Base-by-base conservation (phyloP, 768 basidiomycete genomes). In the Suillus cothurnatus region DNA sequence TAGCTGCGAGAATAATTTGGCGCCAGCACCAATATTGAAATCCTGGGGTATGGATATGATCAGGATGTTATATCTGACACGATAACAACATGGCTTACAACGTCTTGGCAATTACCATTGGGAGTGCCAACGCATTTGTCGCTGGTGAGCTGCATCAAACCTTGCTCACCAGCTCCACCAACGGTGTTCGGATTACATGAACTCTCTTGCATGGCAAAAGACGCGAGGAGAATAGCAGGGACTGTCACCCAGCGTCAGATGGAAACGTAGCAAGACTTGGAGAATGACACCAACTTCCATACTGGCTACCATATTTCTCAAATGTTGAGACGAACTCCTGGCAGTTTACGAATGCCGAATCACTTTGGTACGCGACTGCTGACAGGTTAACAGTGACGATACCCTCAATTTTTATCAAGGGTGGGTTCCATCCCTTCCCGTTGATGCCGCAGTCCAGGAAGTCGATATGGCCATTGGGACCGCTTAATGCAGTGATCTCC, bases 171-270 rank as follows among this genome's bases (percentile, higher is more conserved):
- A 26, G 81, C 91, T 19, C 88, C 89, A 61, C 94, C 94, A 53
- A 87, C 81, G 7, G 84, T 85, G 19, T 77, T 64, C 2, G 88
- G 83, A 68, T 90, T 88, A 81, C 94, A 97, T 45, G 80, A 80
- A 38, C 86, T 87, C 74, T 97, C 95, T 74, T 96, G 94, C 89
- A 97, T 90, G 38, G 94, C 93, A 69, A 97, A 90, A 0, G 93
- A 84, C 2, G 94, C 94, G 43, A 96, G 76, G 68, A 96, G 79
- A 73, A 95, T 92, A 9, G 92, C 74, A 31, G 90, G 91, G 36
- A 95, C 83, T 82, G 53, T 36, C 34, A 17, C 61, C 59, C 6
- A 26, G 21, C 34, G n/a, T 45, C 11, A 55, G 28, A 36, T 38
- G 23, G 52, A 36, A 66, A 64, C 55, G 50, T 26, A 36, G 28